Base-by-base conservation (phyloP, 176 grass and related monocot genomes). In the Calamus simplicifolius region DNA sequence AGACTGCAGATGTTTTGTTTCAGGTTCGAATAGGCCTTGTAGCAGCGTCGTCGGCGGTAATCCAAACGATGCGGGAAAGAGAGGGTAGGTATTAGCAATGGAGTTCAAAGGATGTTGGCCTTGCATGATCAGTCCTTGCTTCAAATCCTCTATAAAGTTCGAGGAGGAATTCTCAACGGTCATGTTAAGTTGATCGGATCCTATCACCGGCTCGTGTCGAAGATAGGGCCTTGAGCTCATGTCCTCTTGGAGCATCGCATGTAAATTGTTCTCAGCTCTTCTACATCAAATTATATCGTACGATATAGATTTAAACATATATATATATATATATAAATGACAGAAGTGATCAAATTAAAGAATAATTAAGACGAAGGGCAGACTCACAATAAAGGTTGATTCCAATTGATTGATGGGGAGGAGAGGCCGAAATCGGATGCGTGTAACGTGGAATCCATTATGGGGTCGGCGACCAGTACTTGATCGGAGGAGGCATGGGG, bases 351-450 rank as follows among this genome's bases (percentile, higher is more conserved):
- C 35, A 43, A 43, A n/a, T n/a, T n/a, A n/a, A 43, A 43, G 31
- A 35, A 7, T 8, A 35, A 35, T n/a, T n/a, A 7, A 35, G 31
- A 10, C 8, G 31, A 35, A 35, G 31, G 8, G 16, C 12, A 28
- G 43, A 72, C 77, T 85, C 52, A 96, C 91, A 85, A 57, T 72
- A 85, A 76, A 74, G 82, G 53, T 43, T 83, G 83, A 30, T 67
- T 90, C 91, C 83, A 96, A 29, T 59, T 51, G 25, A 62, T 18
- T 53, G 68, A 26, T n/a, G 71, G 78, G 51, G 65, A 64, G 7
- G 71, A 64, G 43, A 81, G 57, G 60, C 62, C 72, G 18, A 81
- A 58, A 25, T 73, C 79, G 58, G 52, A 69, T 56, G 59, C 17
- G 49, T 68, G 65, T 48, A 65, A 10, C 65, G 64, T 58, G 10